Evolutionary conservation across 2,329 filamentous ascomycete species (phyloP), one percentile per base, ranked within the genome.

Genomic region (Teratosphaeria gauchensis): DNA sequence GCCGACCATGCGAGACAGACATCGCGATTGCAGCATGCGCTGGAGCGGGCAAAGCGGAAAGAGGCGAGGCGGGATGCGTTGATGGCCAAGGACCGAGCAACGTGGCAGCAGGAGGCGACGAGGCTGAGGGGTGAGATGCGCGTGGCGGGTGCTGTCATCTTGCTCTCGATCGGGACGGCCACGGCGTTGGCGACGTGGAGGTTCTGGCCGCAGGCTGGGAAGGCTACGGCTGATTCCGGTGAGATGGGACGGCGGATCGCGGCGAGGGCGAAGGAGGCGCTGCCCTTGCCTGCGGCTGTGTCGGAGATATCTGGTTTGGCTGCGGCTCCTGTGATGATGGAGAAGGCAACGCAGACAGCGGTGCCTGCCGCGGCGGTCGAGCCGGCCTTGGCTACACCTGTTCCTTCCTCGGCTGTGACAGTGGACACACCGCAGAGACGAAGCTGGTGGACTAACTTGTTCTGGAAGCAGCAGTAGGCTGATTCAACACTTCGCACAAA

Each of bases 241-340:
- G 63, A 66, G 58, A 9, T 67, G 56, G 64, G 63, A 9, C 59
- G 63, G 57, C 61, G 55, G 42, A 63, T 69, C 53, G 62, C 64
- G 16, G 63, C 60, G 55, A 63, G 51, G 57, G 65, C 63, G 14
- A 46, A 52, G 42, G 38, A 46, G 19, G 59, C 61, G 14, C 57
- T 65, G 21, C 57, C 60, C 1, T 21, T 66, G 53, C 63, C 65
- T 30, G 55, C 61, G 31, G 54, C 54, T 21, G 53, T 54, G 31
- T 31, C 51, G 30, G 48, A 19, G 19, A 2, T 5, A 19, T 16
- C 19, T 5, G 2, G 42, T 48, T 2, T 16, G 8, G 42, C 16
- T 19, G 19, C 19, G 16, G 42, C 42, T 48, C 42, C 42, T 1
- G 19, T 19, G 42, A 48, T 21, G 19, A 16, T 16, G 8, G 42